Conservation (phyloP, 805 yeast genomes). For the Candida michaelii region DNA sequence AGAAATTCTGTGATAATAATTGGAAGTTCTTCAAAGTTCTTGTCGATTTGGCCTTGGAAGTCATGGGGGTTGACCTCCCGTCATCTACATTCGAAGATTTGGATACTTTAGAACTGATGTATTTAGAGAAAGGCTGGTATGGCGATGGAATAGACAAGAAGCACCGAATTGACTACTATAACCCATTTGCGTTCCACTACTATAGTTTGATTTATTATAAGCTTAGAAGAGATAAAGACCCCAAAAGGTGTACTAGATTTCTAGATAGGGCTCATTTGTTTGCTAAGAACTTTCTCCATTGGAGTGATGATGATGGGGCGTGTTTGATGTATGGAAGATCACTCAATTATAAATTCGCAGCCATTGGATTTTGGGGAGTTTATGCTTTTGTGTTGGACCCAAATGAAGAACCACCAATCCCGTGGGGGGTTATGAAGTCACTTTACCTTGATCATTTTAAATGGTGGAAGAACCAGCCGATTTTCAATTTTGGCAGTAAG, state of each 20-base stretch:
- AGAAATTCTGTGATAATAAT: conserved; percentile 19
- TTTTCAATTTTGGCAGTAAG: conserved; percentile 10
- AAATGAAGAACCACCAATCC: conserved; percentile 6
- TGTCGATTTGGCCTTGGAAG: conserved; percentile 24
- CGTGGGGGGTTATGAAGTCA: conserved; percentile 15
- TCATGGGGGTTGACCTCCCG: conserved; percentile 18
- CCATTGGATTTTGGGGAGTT: conserved; percentile 16
- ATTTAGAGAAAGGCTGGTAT: conserved; percentile 30
- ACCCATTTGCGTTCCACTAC: conserved; percentile 30
- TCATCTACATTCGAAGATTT: conserved; percentile 16
- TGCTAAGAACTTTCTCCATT: conserved; percentile 22
- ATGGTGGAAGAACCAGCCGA: conserved; percentile 16
- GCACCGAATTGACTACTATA: conserved; percentile 26
- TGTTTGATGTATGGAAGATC: conserved; percentile 15
- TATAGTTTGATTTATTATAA: conserved; percentile 23
- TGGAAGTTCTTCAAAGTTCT: conserved; percentile 30
- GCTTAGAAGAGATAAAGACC: conserved; percentile 14
- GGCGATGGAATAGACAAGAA: conserved; percentile 21
- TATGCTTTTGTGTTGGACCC: conserved; percentile 8
- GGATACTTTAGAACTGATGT: conserved; percentile 20
- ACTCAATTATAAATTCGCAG: conserved; percentile 15
- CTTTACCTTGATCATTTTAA: conserved; percentile 10
- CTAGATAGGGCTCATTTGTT: conserved; percentile 19
- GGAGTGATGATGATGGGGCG: conserved; percentile 18
- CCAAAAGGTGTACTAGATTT: conserved; percentile 15